A percentile compares a stretch with the other conserved stretches of the same genome.
These are phyloP conservation scores for Grosmannia huntii DNA, from an alignment of 2,329 filamentous ascomycete species.

Conservation along the genomic window DNA sequence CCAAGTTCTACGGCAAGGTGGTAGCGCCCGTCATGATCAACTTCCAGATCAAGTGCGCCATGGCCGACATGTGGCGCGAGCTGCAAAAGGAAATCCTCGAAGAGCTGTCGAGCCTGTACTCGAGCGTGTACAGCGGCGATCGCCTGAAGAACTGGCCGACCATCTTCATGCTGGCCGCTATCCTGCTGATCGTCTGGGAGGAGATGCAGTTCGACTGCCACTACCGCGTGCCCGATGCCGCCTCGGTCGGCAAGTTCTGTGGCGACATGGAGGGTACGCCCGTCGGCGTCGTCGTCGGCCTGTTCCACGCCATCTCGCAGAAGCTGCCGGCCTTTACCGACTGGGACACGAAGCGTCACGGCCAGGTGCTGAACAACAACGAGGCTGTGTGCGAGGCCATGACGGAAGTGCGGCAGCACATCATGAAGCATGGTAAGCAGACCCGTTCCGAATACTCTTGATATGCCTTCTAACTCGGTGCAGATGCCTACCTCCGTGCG, in stretches of 20 bases:
- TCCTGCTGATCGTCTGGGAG: slow-evolving; percentile 90
- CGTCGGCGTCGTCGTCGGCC: slow-evolving; percentile 87
- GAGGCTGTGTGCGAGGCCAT: slow-evolving; percentile 85
- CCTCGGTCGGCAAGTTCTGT: slow-evolving; percentile 87
- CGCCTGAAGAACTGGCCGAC: slow-evolving; percentile 98
- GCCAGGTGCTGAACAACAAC: slow-evolving; percentile 83
- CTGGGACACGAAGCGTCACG: slow-evolving; percentile 87
- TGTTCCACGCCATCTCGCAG: slow-evolving; percentile 96
- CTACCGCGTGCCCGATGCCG: slow-evolving; percentile 78
- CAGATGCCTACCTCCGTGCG: slow-evolving; percentile 77
- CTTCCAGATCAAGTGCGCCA: slow-evolving; percentile 95
- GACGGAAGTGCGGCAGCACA: slow-evolving; percentile 88
- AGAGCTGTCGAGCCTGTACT: slow-evolving; percentile 84
- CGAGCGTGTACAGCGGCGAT: slow-evolving; percentile 94
- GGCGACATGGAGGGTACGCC: slow-evolving; percentile 92
- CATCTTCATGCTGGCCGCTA: slow-evolving; percentile 93
- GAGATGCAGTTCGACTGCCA: slow-evolving; percentile 98
- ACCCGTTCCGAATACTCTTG: neutral
- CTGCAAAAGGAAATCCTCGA: slow-evolving; percentile 92
- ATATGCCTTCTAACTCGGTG: slow-evolving; percentile 1
- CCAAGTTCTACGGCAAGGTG: slow-evolving; percentile 79
- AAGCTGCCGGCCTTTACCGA: slow-evolving; percentile 87
- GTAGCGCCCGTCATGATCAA: slow-evolving; percentile 98
- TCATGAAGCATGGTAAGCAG: slow-evolving; percentile 79
- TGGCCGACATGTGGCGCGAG: slow-evolving; percentile 97